Base-by-base conservation (phyloP, 2,329 filamentous ascomycete genomes). In the Fusarium avenaceum region DNA sequence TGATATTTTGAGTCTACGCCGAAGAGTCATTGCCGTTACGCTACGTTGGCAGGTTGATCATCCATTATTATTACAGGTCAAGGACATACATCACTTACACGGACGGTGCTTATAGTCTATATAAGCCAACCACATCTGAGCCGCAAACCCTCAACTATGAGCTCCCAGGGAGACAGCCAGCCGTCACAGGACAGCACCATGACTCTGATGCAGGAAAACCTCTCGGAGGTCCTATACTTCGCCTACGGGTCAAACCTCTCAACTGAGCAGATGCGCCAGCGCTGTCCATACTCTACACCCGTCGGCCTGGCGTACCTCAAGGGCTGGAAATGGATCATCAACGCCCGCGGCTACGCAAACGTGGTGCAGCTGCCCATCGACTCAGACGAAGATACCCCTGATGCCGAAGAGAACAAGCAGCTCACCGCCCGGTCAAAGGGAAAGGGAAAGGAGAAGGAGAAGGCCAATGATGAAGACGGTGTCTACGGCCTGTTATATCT, bases 241-340 rank as follows among this genome's bases (percentile, higher is more conserved):
- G 90, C 86, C 72, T 92, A 90, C 77, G 90, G 90, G 65, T 89
- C 86, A 75, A 92, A 92, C 76, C 84, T 92, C 59, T 91, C 88
- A 76, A 83, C 84, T 1, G 77, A 82, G 28, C 90, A 92, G 77
- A 92, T 93, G 90, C 71, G 71, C 6, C 69, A 75, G 45, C 88
- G 90, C 52, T 92, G 90, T 74, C 89, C 87, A 54, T 76, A 74
- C 15, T 86, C 87, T 3, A 78, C 75, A 14, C 86, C 87, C 53
- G 75, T 87, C 8, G 88, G 87, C 43, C 79, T 91, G 50, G 90
- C 83, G 5, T 78, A 84, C 20, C 82, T 93, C 5, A 73, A 76
- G 2, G 80, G 80, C 40, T 90, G 88, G 81, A 79, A 76, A 44
- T 93, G 89, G 89, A 82, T 90, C 53, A 92, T 93, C 80, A 90